These are phyloP conservation scores for Bertia moriformis DNA, from an alignment of 2,329 filamentous ascomycete genomes.

Conservation along the genomic window DNA sequence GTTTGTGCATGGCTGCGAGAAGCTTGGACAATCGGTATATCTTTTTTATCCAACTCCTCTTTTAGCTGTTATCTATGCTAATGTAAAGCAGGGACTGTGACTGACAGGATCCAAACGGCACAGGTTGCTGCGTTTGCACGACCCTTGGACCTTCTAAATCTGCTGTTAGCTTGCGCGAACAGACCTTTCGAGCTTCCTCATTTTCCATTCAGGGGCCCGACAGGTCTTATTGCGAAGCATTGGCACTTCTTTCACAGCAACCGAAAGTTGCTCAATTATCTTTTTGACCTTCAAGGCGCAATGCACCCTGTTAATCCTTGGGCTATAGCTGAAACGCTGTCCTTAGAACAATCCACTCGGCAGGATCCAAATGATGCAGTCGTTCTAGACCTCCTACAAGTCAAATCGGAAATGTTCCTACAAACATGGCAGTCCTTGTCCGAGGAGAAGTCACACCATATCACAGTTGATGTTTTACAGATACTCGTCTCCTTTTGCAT, in stretches of 20 bases:
- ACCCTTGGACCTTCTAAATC: background rate
- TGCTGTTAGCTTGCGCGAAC: background rate
- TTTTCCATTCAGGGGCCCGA: background rate
- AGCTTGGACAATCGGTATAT: constrained; percentile 68
- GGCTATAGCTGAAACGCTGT: background rate
- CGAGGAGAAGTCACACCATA: background rate
- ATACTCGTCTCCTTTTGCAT: background rate
- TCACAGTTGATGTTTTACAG: background rate
- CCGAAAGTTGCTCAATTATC: background rate
- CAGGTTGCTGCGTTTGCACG: background rate
- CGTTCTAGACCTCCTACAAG: background rate
- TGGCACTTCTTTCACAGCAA: background rate
- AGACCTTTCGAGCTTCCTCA: background rate
- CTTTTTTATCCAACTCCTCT: background rate
- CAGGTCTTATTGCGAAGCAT: background rate
- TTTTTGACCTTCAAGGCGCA: background rate
- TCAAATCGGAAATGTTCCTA: background rate
- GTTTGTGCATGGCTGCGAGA: constrained; percentile 70
- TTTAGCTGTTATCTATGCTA: constrained; percentile 2
- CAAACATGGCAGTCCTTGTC: background rate
- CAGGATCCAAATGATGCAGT: background rate
- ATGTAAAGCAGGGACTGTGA: constrained; percentile 38
- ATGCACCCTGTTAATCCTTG: background rate
- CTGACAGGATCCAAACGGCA: background rate
- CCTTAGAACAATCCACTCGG: background rate